Evolutionary conservation across 768 basidiomycete genomes (phyloP).

Genomic region (Boletales sp.): DNA sequence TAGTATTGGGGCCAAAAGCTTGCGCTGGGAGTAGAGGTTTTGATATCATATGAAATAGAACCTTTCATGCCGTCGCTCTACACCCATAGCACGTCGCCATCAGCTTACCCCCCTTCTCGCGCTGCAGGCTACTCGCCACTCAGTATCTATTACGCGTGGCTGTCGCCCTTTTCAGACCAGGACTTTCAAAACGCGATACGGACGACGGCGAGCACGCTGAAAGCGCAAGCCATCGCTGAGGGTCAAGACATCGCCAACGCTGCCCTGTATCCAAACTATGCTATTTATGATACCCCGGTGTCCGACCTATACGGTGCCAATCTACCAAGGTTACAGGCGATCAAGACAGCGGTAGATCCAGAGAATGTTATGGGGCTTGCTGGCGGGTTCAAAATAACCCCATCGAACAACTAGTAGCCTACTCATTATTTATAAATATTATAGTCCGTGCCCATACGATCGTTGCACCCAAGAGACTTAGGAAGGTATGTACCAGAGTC

Average conservation of each 20-base stretch:
- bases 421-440: too few relatives aligned
- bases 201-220: slow-evolving; percentile 37
- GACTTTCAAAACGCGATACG: slow-evolving; percentile 34
- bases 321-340: slow-evolving; percentile 25
- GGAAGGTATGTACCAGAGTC: slow-evolving; percentile 3
- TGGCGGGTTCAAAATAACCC: neutral
- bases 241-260: slow-evolving; percentile 40
- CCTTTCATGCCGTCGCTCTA: slow-evolving; percentile 44
- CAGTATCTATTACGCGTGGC: slow-evolving; percentile 36
- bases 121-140: slow-evolving; percentile 34
- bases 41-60: slow-evolving; percentile 34
- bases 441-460: too few relatives aligned
- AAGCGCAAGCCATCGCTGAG: slow-evolving; percentile 35
- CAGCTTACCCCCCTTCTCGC: slow-evolving; percentile 46
- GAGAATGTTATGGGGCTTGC: too few relatives aligned
- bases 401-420: neutral
- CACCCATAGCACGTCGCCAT: slow-evolving; percentile 30
- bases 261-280: slow-evolving; percentile 53
- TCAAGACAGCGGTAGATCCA: slow-evolving; percentile 13
- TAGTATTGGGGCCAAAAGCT: neutral
- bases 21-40: neutral
- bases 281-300: slow-evolving; percentile 47
- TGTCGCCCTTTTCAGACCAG: neutral
- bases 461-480: too few relatives aligned
- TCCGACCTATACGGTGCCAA: slow-evolving; percentile 46